Percentiles rank a stretch among this genome's conserved stretches.
Conservation (phyloP, 73 alveolate genomes). For the Paramecium biaurelia region DNA sequence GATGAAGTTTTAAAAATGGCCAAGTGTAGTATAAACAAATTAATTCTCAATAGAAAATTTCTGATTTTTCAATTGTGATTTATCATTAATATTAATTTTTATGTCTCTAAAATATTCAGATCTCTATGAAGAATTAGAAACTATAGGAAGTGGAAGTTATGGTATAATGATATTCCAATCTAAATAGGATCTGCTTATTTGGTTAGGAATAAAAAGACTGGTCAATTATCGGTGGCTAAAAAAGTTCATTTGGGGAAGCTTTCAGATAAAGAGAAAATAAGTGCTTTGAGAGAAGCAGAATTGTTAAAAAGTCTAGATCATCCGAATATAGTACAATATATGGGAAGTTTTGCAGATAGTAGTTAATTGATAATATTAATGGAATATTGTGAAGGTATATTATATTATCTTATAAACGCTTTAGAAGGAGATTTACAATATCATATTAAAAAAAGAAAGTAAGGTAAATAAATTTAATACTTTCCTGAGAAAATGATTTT, state of each 20-base stretch:
- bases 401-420: background rate
- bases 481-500: conserved; percentile 83
- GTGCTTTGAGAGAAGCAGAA: conserved; percentile 75
- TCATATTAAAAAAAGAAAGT: conserved; percentile 75
- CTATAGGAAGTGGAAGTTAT: conserved; percentile 77
- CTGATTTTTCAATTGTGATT: background rate
- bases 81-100: background rate
- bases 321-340: conserved; percentile 92
- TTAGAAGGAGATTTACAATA: conserved; percentile 77
- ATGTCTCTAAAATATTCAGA: background rate
- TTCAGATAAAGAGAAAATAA: conserved; percentile 69
- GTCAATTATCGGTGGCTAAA: conserved; percentile 72
- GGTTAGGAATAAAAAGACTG: conserved; percentile 62
- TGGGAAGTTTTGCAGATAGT: conserved; percentile 81
- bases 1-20: too few relatives aligned
- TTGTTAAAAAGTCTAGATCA: conserved; percentile 77
- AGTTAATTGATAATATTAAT: conserved; percentile 80
- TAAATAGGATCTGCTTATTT: conserved; percentile 73
- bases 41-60: background rate
- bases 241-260: conserved; percentile 76
- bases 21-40: too few relatives aligned
- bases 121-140: conserved; percentile 51
- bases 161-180: conserved; percentile 50
- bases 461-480: conserved; percentile 60
- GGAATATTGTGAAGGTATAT: conserved; percentile 88